Conservation (phyloP, 2,329 filamentous ascomycete species). For the Fusarium zealandicum region DNA sequence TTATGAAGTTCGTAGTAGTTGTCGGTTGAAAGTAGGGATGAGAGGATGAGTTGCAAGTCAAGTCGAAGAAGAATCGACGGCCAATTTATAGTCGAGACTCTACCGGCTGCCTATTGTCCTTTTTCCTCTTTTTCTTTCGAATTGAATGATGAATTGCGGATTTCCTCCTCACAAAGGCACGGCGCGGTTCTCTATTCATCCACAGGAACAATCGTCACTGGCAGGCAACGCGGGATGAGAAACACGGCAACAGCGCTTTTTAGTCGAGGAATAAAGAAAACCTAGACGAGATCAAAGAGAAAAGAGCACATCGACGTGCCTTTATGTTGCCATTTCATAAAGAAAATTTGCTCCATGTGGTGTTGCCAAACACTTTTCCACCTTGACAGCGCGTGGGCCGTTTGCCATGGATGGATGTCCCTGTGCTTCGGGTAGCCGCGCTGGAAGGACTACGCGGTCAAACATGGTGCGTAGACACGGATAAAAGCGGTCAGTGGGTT, state of each 20-base stretch:
- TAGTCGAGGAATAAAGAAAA: neutral
- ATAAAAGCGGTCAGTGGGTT: neutral
- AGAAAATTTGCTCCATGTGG: constrained; percentile 1
- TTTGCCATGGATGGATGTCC: constrained; percentile 11
- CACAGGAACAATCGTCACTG: constrained; percentile 7
- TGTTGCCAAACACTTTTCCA: constrained; percentile 8
- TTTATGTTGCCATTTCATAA: neutral
- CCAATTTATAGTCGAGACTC: neutral
- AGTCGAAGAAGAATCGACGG: neutral
- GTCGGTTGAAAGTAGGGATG: too few relatives aligned
- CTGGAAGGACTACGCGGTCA: constrained; percentile 6
- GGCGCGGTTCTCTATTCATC: constrained; percentile 9
- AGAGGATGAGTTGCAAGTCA: too few relatives aligned
- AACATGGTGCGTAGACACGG: neutral
- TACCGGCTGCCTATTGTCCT: neutral
- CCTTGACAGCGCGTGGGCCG: neutral
- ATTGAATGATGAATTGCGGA: neutral
- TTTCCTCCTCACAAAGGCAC: neutral
- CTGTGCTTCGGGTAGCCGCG: constrained; percentile 25
- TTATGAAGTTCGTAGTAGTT: too few relatives aligned
- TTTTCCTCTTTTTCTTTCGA: neutral
- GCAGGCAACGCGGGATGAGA: constrained; percentile 4
- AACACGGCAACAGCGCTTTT: neutral
- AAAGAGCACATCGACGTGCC: neutral
- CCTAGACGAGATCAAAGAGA: neutral